phyloP scores from a whole-genome alignment of 2,329 filamentous ascomycete genomes.

The Fusarium guadeloupense region DNA sequence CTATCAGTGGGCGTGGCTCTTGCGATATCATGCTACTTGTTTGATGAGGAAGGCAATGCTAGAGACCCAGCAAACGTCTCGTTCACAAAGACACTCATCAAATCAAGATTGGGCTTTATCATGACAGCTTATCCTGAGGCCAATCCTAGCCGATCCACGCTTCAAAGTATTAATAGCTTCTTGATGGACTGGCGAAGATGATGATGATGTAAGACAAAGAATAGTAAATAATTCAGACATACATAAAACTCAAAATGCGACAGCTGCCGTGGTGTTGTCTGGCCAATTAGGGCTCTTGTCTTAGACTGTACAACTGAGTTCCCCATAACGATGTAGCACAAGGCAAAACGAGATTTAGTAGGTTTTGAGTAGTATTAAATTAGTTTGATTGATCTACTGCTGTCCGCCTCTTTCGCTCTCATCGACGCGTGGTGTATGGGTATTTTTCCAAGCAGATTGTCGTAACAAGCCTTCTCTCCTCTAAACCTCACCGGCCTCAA shows the following conservation, averaged over 20 bases:
- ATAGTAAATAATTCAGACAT: neutral
- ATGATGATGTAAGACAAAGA: neutral
- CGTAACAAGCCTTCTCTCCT: conserved; percentile 7
- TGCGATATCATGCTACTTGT: conserved; percentile 78
- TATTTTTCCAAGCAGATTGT: conserved; percentile 36
- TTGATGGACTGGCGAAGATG: conserved; percentile 70
- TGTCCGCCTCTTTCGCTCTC: conserved; percentile 16
- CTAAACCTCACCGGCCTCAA: conserved; percentile 53
- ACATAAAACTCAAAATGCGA: neutral
- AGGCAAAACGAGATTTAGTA: neutral
- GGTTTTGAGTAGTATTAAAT: conserved; percentile 5
- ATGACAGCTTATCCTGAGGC: conserved; percentile 80
- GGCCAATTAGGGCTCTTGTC: neutral
- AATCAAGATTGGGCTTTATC: conserved; percentile 81
- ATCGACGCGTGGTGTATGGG: conserved; percentile 16
- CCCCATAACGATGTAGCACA: neutral
- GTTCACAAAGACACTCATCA: conserved; percentile 80
- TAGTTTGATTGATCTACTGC: conserved; percentile 27
- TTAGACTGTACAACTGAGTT: neutral
- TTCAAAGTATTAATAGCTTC: conserved; percentile 92
- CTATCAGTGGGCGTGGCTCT: conserved; percentile 81
- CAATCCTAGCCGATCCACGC: conserved; percentile 83
- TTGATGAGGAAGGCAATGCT: conserved; percentile 68
- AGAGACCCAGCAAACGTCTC: conserved; percentile 38
- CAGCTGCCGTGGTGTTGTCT: neutral